phyloP scores from a whole-genome alignment of 352 stramenopile genomes.

The Elongisporangium prolatum region DNA sequence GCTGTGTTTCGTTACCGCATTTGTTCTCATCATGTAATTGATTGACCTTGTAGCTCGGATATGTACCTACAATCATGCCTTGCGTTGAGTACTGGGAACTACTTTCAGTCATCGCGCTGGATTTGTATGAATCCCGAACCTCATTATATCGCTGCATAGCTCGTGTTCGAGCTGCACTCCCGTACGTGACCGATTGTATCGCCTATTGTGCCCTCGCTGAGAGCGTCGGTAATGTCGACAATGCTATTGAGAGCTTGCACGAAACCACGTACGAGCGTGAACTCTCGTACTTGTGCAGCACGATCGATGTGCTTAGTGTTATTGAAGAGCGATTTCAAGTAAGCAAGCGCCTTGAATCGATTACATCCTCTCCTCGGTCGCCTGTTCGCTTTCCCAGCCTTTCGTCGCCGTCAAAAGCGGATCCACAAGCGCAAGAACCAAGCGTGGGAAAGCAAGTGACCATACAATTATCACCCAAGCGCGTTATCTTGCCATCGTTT shows the following conservation, averaged over 20 bases:
- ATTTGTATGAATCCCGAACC: slow-evolving; percentile 47
- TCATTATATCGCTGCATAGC: slow-evolving; percentile 35
- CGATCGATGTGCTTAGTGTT: slow-evolving; percentile 37
- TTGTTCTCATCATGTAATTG: background rate
- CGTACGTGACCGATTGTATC: slow-evolving; percentile 38
- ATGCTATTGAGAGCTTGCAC: slow-evolving; percentile 50
- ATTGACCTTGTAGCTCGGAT: slow-evolving; percentile 32
- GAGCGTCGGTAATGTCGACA: slow-evolving; percentile 32
- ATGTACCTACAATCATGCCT: slow-evolving; percentile 38
- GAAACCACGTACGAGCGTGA: slow-evolving; percentile 52
- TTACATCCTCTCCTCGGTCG: slow-evolving; percentile 6
- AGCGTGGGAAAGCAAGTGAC: background rate
- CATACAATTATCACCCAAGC: slow-evolving; percentile 1
- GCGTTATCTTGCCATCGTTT: slow-evolving; percentile 19
- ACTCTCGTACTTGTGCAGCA: slow-evolving; percentile 45
- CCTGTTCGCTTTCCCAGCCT: slow-evolving; percentile 29
- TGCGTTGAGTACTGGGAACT: slow-evolving; percentile 63
- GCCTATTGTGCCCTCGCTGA: slow-evolving; percentile 63
- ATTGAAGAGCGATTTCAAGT: slow-evolving; percentile 18
- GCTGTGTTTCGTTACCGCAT: background rate
- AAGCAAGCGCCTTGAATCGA: background rate
- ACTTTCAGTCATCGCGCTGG: slow-evolving; percentile 26
- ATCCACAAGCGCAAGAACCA: background rate
- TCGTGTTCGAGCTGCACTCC: slow-evolving; percentile 32
- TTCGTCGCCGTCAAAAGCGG: slow-evolving; percentile 7